Evolutionary conservation across 1,284 basidiomycete genomes (phyloP).

Genomic region (Xerocomus minutiporus): DNA sequence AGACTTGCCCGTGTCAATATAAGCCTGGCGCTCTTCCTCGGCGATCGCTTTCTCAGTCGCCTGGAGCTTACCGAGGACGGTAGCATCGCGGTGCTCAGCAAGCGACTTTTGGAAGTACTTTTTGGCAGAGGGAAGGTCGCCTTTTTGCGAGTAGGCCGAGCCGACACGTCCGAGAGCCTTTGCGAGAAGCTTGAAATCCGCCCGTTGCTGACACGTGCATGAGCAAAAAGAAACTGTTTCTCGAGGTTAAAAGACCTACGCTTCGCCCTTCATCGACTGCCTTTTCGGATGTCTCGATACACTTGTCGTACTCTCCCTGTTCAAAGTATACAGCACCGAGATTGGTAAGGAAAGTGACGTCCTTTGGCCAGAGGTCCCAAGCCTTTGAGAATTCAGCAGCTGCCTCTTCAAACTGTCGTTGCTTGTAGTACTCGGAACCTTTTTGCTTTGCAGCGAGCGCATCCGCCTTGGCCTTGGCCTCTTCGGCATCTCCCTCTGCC

Average conservation of each 20-base stretch:
- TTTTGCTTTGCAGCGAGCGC: slow-evolving; percentile 75
- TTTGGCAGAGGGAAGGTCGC: slow-evolving; percentile 75
- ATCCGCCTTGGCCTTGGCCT: slow-evolving; percentile 65
- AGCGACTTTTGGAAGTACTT: slow-evolving; percentile 90
- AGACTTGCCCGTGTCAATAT: slow-evolving; percentile 86
- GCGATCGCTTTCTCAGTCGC: slow-evolving; percentile 77
- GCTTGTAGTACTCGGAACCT: slow-evolving; percentile 84
- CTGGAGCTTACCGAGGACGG: slow-evolving; percentile 88
- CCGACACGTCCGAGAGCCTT: slow-evolving; percentile 92
- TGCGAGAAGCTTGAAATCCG: slow-evolving; percentile 77
- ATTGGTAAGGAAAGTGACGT: slow-evolving; percentile 92
- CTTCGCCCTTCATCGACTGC: slow-evolving; percentile 91
- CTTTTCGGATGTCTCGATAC: slow-evolving; percentile 89
- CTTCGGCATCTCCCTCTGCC: slow-evolving; percentile 56
- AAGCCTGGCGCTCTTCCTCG: slow-evolving; percentile 78
- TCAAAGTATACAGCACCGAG: slow-evolving; percentile 88
- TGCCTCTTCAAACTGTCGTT: slow-evolving; percentile 74
- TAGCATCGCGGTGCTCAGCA: slow-evolving; percentile 95
- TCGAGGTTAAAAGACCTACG: slow-evolving; percentile 33
- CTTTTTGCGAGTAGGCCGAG: slow-evolving; percentile 79
- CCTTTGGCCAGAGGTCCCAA: slow-evolving; percentile 92
- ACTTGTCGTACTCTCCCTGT: slow-evolving; percentile 85
- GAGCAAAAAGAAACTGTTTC: background rate
- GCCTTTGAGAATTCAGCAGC: slow-evolving; percentile 76
- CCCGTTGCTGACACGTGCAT: slow-evolving; percentile 51